Evolutionary conservation across 805 yeast genomes (phyloP), one percentile per base, ranked within the genome.

Genomic region (Yamadazyma endophytica): DNA sequence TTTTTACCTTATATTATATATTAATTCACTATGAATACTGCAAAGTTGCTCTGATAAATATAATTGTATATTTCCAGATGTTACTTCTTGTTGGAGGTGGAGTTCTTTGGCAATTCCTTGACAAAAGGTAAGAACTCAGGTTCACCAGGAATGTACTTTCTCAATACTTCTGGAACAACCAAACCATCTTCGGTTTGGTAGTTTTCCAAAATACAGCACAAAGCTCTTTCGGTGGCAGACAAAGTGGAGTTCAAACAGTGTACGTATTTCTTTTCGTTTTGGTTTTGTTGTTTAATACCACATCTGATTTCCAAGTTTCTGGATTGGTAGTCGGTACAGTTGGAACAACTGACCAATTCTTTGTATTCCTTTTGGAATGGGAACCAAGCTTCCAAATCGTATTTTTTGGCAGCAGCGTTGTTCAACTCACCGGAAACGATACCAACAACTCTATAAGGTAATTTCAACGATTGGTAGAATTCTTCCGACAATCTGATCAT

Each of bases 321-420:
- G 32, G 97, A 86, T 73, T 92, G 98, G 68, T 92, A 92, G 69
- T 92, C 98, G 39, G 98, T 92, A 79, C 98, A 92, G 77, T 92
- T 92, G 37, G 97, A 90, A 72, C 97, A 90, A 13, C 96, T 87
- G 35, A 92, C 98, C 53, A 92, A 79, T 71, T 92, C 98, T 70
- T 92, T 92, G 73, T 85, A 92, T 68, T 92, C 98, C 62, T 88
- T 76, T 74, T 92, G 98, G 85, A 74, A 92, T 57, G 98, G 98
- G 94, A 92, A 92, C 98, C 98, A 92, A 31, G 98, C 98, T 73
- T 92, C 98, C 57, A 92, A 76, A 70, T 92, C 98, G 70, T 82
- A 92, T 66, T 92, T 92, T 75, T 92, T 92, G 46, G 98, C 97
- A 42, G 98, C 98, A 32, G 98, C 97, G 52, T 92, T 92, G 75